Evolutionary conservation across 352 stramenopile species (phyloP).

Genomic region (Blastocystis sp.): DNA sequence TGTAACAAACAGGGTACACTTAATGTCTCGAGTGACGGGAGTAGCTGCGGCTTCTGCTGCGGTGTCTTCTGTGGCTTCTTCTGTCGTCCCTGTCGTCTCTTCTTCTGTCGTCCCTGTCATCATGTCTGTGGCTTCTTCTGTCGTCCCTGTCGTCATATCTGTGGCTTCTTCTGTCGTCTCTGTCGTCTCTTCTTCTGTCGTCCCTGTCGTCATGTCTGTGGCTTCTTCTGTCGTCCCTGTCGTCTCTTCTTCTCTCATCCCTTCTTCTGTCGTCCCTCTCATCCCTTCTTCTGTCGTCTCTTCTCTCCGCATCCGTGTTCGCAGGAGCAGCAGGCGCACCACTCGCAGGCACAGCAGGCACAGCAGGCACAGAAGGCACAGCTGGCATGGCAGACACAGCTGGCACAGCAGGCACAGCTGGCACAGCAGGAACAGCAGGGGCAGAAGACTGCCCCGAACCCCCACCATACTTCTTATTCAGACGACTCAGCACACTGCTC

Average conservation of each 20-base stretch:
- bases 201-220: background rate
- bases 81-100: background rate
- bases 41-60: background rate
- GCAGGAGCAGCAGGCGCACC: background rate
- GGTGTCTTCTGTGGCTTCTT: slow-evolving; percentile 21
- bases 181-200: background rate
- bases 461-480: slow-evolving; percentile 38
- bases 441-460: background rate
- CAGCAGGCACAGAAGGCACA: no score
- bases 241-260: background rate
- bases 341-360: background rate
- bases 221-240: background rate
- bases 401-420: background rate
- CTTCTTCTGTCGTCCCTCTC: background rate
- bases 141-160: background rate
- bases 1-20: slow-evolving; percentile 24
- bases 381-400: background rate
- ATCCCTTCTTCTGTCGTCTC: no score
- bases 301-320: background rate
- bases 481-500: slow-evolving; percentile 5
- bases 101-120: background rate
- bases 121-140: background rate
- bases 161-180: background rate
- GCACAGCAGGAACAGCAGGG: background rate
- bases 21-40: background rate